Evolutionary conservation across 208 protist species (phyloP).

Genomic region (Acanthamoeba sp.): DNA sequence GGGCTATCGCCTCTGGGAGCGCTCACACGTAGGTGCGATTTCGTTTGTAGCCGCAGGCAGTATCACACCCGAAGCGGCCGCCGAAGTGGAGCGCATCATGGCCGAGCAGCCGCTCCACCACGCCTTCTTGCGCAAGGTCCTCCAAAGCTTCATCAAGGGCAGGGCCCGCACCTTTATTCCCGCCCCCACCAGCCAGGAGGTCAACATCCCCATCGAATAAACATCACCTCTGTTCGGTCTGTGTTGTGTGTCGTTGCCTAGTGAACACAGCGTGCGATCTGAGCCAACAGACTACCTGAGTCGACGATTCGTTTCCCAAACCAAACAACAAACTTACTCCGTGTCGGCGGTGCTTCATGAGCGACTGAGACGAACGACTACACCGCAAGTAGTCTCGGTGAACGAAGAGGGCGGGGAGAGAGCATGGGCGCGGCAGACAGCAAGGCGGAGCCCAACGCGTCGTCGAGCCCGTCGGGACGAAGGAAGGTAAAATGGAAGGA

Average conservation of each 20-base stretch:
- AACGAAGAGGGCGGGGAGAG: background rate
- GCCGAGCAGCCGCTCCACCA: background rate
- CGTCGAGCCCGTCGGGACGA: background rate
- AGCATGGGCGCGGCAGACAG: background rate
- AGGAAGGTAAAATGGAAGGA: conserved; percentile 6
- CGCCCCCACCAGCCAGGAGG: background rate
- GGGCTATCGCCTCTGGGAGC: no score
- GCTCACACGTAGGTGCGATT: no score
- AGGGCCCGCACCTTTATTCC: background rate
- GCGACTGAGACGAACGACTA: no score
- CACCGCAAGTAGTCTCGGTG: no score
- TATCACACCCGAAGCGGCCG: background rate
- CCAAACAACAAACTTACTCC: no score
- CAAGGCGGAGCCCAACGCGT: background rate
- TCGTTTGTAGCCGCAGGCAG: background rate
- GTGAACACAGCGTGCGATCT: no score
- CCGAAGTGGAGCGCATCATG: background rate
- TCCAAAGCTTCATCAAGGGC: background rate
- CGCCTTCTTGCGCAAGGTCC: conserved; percentile 7
- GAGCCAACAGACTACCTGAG: no score
- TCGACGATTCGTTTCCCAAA: no score
- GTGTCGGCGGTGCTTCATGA: no score
- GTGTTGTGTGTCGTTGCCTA: no score
- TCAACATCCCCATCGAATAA: background rate
- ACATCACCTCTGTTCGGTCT: no score